Conservation (phyloP, 2,329 filamentous ascomycete genomes). For the Exophiala calicioides region DNA sequence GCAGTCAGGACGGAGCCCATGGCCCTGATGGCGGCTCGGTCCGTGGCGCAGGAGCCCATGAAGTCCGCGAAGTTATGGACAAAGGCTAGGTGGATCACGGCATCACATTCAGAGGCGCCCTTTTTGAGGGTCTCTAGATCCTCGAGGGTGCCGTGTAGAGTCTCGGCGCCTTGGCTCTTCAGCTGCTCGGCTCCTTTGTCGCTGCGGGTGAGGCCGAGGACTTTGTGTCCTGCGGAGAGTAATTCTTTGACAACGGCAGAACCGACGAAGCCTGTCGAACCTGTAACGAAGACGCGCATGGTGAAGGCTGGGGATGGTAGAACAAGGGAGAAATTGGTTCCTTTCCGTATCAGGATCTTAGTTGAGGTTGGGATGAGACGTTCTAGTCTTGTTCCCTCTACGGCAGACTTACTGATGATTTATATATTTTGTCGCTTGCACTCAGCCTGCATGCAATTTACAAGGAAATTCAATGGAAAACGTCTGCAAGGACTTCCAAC, state of each 20-base stretch:
- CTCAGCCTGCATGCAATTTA: too few species aligned
- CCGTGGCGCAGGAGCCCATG: conserved; percentile 31
- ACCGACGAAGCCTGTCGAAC: conserved; percentile 49
- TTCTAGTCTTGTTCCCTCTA: too few species aligned
- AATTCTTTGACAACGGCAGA: conserved; percentile 42
- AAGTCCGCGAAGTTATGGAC: conserved; percentile 44
- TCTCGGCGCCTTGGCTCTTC: conserved; percentile 36
- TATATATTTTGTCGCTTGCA: too few species aligned
- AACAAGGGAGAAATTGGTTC: too few species aligned
- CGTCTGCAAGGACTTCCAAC: too few species aligned
- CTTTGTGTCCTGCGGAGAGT: conserved; percentile 41
- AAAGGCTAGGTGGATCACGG: conserved; percentile 47
- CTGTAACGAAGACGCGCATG: conserved; percentile 46
- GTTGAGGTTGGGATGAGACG: too few species aligned
- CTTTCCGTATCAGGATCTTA: too few species aligned
- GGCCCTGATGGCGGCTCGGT: conserved; percentile 41
- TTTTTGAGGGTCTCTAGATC: conserved; percentile 38
- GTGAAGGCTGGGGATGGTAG: too few species aligned
- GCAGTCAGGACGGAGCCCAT: conserved; percentile 39
- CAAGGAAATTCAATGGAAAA: too few species aligned
- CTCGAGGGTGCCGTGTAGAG: conserved; percentile 39
- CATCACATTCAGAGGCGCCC: conserved; percentile 39
- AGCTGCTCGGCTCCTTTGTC: conserved; percentile 36
- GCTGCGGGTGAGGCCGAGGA: conserved; percentile 45
- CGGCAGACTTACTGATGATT: too few species aligned